Evolutionary conservation across 805 yeast genomes (phyloP), one percentile per base, ranked within the genome.

Genomic region (Candida caryicola): DNA sequence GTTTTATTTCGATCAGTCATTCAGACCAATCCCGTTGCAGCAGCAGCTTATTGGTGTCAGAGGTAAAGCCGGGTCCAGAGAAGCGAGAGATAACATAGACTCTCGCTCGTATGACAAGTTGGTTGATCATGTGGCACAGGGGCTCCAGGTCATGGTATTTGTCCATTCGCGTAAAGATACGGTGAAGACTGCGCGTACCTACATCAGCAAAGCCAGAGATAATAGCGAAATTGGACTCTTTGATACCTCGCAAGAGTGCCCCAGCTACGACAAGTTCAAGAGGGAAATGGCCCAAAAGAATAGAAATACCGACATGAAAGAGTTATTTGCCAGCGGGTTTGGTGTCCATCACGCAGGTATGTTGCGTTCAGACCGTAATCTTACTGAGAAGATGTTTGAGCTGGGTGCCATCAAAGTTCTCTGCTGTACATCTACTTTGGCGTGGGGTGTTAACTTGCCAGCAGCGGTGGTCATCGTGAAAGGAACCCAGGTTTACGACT

Each of bases 401-500:
- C 67, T 72, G 21, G 98, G 99, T 29, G 85, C 89, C 0, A 83
- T 93, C 45, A 85, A 82, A 43, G 98, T 93, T 0, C 66, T 93
- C 13, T 85, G 95, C 52, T 89, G 96, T 73, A 93, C 99, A 2
- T 95, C 99, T 0, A 93, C 99, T 0, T 75, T 93, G 41, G 99
- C 99, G 0, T 93, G 99, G 99, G 99, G 99, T 76, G 98, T 93
- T 14, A 93, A 93, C 56, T 69, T 93, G 42, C 99, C 99, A 2
- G 99, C 99, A 5, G 97, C 96, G 1, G 96, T 89, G 29, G 99
- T 93, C 15, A 86, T 93, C 45, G 81, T 93, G 23, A 93, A 93
- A 54, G 99, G 99, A 0, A 93, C 99, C 0, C 96, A 91, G 55
- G 89, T 93, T 0, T 93, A 93, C 56, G 95, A 93, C 57, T 75